Base-by-base conservation (phyloP, 2,329 filamentous ascomycete species). In the Cercospora janseana region DNA sequence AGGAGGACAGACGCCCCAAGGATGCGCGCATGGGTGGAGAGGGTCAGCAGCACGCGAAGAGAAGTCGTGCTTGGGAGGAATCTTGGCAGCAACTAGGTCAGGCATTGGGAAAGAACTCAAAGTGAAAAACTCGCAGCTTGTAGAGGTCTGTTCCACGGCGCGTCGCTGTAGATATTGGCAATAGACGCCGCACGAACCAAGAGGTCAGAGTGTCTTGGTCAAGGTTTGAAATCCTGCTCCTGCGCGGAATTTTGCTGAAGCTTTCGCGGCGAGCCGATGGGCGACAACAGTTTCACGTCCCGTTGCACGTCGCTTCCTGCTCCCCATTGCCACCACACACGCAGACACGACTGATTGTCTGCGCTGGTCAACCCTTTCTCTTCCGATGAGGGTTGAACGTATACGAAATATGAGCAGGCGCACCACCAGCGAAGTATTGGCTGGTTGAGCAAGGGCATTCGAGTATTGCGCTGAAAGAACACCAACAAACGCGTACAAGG, bases 1-100 rank as follows among this genome's bases (percentile, higher is more conserved):
- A 44, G 5, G n/a, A 45, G 40, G 20, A 29, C 12, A 32, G 18
- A 16, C 7, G 20, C 12, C 21, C 23, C 8, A 9, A 21, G 10
- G 18, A 10, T 3, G 24, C n/a, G n/a, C 12, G 9, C 6, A 12
- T 23, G 18, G 18, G 18, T 13, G 31, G 20, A n/a, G n/a, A 16
- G 16, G 26, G 4, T 21, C 13, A 4, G 9, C 9, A 31, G 18
- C 26, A 40, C 3, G 9, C 15, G 12, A 2, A 15, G 12, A 23
- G 42, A 23, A 35, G 32, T 29, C 12, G 13, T 6, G 38, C 43
- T 20, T 55, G 35, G 48, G 49, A 49, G 21, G 49, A 46, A 15
- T 50, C 52, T 6, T 55, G 52, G 52, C 37, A 28, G 20, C 38
- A 45, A 27, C 26, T 49, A 28, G 18, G 12, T 13, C 32, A 21